Conservation (phyloP, 257 asterid species). For the Petunia axillaris region DNA sequence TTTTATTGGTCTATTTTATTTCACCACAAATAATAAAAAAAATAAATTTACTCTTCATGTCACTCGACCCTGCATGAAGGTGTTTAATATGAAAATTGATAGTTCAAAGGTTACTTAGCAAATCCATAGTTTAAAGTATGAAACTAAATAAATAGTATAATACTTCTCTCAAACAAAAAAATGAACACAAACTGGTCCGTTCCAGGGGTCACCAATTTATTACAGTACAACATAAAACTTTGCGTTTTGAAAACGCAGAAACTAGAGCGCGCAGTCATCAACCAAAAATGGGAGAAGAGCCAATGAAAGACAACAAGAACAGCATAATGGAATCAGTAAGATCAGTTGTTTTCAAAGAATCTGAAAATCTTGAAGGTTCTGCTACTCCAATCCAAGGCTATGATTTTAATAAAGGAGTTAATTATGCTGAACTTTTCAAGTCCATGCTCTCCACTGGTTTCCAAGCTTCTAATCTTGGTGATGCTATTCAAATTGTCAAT, state of each 20-base stretch:
- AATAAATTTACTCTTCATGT: too few species aligned
- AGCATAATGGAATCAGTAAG: constrained; percentile 53
- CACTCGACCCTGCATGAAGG: too few species aligned
- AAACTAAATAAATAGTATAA: too few species aligned
- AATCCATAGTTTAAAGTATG: too few species aligned
- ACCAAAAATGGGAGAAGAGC: constrained; percentile 42
- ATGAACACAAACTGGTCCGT: background rate
- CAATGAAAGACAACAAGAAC: constrained; percentile 31
- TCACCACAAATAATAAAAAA: too few species aligned
- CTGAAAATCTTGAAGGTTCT: constrained; percentile 63
- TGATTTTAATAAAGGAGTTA: constrained; percentile 80
- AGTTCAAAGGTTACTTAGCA: too few species aligned
- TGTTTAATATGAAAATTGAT: too few species aligned
- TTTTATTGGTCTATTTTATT: too few species aligned
- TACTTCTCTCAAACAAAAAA: background rate
- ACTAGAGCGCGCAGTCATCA: background rate
- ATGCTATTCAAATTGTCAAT: constrained; percentile 77
- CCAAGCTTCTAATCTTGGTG: constrained; percentile 96
- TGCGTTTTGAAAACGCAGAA: constrained; percentile 12
- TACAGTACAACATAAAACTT: background rate
- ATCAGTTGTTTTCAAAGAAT: constrained; percentile 63
- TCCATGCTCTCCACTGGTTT: constrained; percentile 84
- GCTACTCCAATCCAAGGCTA: constrained; percentile 71
- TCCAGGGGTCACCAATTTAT: background rate
- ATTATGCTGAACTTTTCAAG: constrained; percentile 64